A percentile compares a stretch with the other conserved stretches of the same genome.
These are phyloP conservation scores for Fusarium sp. DNA, from an alignment of 2,329 filamentous ascomycete species.

Conservation along the genomic window DNA sequence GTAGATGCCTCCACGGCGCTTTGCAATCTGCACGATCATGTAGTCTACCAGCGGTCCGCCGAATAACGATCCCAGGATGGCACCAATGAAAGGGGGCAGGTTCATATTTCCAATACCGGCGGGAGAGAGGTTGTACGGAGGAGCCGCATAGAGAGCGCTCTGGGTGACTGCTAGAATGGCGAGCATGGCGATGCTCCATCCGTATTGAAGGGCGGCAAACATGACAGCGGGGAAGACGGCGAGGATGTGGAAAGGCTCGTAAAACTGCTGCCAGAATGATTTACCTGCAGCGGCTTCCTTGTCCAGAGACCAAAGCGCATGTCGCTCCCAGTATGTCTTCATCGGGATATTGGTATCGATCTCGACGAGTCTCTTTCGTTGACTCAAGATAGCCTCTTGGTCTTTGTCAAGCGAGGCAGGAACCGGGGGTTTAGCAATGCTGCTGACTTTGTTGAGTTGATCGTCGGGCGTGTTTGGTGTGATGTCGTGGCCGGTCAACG, in stretches of 20 bases:
- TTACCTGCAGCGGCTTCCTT: neutral
- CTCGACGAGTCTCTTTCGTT: neutral
- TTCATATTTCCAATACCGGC: slow-evolving; percentile 37
- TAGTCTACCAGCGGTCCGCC: slow-evolving; percentile 27
- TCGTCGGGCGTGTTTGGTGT: neutral
- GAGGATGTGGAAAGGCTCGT: slow-evolving; percentile 22
- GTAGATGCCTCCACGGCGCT: slow-evolving; percentile 25
- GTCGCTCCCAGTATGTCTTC: slow-evolving; percentile 21
- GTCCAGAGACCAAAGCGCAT: slow-evolving; percentile 16
- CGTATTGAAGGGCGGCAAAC: slow-evolving; percentile 17
- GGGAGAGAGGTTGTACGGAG: slow-evolving; percentile 28
- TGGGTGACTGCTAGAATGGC: slow-evolving; percentile 33
- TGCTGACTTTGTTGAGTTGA: neutral
- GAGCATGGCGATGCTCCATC: slow-evolving; percentile 32
- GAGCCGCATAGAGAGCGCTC: neutral
- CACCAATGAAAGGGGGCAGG: slow-evolving; percentile 30
- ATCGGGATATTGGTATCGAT: slow-evolving; percentile 20
- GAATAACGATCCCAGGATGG: slow-evolving; percentile 16
- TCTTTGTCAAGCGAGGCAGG: neutral
- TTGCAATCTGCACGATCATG: slow-evolving; percentile 26
- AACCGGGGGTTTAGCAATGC: neutral
- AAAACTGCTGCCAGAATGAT: slow-evolving; percentile 14
- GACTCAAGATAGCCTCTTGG: neutral
- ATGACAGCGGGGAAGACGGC: slow-evolving; percentile 7
- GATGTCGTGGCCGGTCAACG: neutral